phyloP scores from a whole-genome alignment of 208 protist genomes.

The Blastocrithidia nonstop region DNA sequence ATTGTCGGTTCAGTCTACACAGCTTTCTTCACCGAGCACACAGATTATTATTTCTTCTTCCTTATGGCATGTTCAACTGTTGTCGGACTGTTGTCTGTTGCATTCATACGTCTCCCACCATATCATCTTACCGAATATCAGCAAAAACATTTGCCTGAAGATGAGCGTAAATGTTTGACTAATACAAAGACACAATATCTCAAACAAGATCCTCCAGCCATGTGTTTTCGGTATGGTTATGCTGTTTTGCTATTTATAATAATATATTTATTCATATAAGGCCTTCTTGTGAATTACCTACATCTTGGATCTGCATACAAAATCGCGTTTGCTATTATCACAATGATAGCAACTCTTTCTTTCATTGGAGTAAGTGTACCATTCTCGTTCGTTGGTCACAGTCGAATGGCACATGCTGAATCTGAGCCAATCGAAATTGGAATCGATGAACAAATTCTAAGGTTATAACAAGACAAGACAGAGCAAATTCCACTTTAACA shows the following conservation, averaged over 20 bases:
- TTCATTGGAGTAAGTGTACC: too few species aligned
- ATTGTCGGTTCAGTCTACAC: conserved; percentile 31
- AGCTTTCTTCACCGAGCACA: conserved; percentile 23
- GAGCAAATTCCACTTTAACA: too few species aligned
- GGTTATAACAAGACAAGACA: too few species aligned
- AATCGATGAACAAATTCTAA: too few species aligned
- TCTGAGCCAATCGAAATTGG: too few species aligned
- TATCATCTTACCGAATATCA: conserved; percentile 47
- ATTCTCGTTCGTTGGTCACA: too few species aligned
- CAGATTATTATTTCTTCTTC: conserved; percentile 36
- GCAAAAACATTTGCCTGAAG: conserved; percentile 9
- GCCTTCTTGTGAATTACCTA: conserved; percentile 18
- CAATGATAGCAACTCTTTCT: too few species aligned
- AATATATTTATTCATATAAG: conserved; percentile 37
- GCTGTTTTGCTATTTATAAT: conserved; percentile 24
- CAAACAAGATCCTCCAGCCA: conserved; percentile 31
- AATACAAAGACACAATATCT: conserved; percentile 15
- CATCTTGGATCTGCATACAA: neutral
- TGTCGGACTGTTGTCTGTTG: conserved; percentile 7
- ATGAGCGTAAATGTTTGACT: conserved; percentile 7
- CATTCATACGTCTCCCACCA: conserved; percentile 32
- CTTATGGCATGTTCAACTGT: conserved; percentile 12
- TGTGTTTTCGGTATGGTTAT: conserved; percentile 31
- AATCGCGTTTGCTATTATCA: conserved; percentile 20
- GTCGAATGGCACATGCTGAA: too few species aligned